Conservation (phyloP, 2,329 filamentous ascomycete species). For the Cercospora citrullina region DNA sequence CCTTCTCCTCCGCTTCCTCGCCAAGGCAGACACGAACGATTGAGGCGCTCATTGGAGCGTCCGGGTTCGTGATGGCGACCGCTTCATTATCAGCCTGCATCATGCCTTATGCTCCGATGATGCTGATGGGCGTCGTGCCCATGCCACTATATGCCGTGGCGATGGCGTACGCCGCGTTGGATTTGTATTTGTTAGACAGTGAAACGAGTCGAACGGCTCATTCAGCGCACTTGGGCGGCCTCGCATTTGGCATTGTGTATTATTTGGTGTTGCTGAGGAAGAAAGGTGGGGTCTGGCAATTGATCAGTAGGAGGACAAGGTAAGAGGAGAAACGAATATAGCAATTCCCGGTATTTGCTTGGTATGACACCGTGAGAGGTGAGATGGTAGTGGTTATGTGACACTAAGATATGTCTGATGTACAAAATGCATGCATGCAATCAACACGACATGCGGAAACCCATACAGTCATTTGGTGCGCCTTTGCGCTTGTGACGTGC, state of each 20-base stretch:
- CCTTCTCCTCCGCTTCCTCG: neutral
- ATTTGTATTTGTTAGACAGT: constrained; percentile 43
- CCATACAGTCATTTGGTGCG: neutral
- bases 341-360: neutral
- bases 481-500: neutral
- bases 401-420: constrained; percentile 9
- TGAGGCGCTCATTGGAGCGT: constrained; percentile 40
- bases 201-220: constrained; percentile 39
- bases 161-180: constrained; percentile 40
- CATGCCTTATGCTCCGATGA: constrained; percentile 38
- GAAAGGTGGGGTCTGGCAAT: constrained; percentile 3
- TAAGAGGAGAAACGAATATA: neutral
- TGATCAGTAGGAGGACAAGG: neutral
- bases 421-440: constrained; percentile 4
- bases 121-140: constrained; percentile 42
- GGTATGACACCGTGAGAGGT: neutral
- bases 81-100: constrained; percentile 43
- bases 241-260: constrained; percentile 41
- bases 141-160: constrained; percentile 45
- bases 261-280: constrained; percentile 28
- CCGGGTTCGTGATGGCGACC: constrained; percentile 46
- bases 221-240: constrained; percentile 49
- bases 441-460: neutral
- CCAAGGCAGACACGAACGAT: neutral
- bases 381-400: neutral